Evolutionary conservation across 305 asterid species (phyloP).

Genomic region (Andrographis paniculata): DNA sequence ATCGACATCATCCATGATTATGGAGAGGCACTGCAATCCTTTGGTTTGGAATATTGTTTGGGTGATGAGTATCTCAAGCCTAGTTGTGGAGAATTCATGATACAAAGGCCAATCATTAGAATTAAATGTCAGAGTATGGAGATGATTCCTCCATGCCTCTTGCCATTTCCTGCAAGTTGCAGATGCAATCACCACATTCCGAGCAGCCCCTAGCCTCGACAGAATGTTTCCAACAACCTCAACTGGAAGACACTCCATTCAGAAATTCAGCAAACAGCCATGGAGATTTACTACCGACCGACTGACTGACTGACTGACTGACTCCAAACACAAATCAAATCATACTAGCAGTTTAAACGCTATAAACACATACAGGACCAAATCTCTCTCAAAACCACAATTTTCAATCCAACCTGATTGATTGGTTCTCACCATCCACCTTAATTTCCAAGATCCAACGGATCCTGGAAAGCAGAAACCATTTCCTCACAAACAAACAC

Average conservation of each 20-base stretch:
- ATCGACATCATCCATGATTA: slow-evolving; percentile 58
- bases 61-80: slow-evolving; percentile 62
- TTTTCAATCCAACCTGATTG: slow-evolving; percentile 10
- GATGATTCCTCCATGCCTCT: slow-evolving; percentile 68
- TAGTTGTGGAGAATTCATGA: slow-evolving; percentile 42
- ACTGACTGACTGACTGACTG: slow-evolving; percentile 7
- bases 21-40: slow-evolving; percentile 47
- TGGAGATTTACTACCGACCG: neutral
- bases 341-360: slow-evolving; percentile 9
- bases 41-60: slow-evolving; percentile 60
- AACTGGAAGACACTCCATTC: slow-evolving; percentile 73
- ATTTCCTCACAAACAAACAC: slow-evolving; percentile 3
- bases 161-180: slow-evolving; percentile 56
- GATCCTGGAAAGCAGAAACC: slow-evolving; percentile 15
- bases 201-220: slow-evolving; percentile 58
- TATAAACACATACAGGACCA: slow-evolving; percentile 13
- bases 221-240: slow-evolving; percentile 74
- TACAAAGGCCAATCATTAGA: slow-evolving; percentile 66
- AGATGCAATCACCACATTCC: slow-evolving; percentile 67
- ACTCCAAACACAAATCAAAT: slow-evolving; percentile 14
- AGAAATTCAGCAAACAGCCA: slow-evolving; percentile 7
- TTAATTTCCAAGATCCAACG: slow-evolving; percentile 9
- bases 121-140: slow-evolving; percentile 46
- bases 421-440: slow-evolving; percentile 8
- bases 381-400: neutral